Evolutionary conservation across 768 basidiomycete species (phyloP).

Genomic region (Suillus lakei): DNA sequence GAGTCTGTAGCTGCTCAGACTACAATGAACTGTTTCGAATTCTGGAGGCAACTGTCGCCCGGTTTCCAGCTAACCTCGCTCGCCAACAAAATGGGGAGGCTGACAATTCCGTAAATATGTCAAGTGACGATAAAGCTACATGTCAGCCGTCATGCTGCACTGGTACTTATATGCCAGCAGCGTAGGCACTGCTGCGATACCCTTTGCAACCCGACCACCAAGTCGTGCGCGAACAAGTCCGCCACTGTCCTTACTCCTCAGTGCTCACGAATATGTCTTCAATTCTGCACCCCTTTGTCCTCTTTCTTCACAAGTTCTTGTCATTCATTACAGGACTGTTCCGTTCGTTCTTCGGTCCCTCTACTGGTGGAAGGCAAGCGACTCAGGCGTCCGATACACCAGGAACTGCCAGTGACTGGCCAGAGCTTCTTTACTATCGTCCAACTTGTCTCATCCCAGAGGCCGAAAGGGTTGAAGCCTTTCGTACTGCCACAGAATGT

Average conservation of each 20-base stretch:
- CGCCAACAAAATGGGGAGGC: background rate
- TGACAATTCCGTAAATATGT: background rate
- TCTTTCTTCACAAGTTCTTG: slow-evolving; percentile 28
- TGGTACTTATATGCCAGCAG: background rate
- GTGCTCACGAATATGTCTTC: slow-evolving; percentile 17
- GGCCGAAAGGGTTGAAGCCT: background rate
- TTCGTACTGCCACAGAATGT: background rate
- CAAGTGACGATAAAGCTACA: background rate
- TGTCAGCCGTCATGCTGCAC: background rate
- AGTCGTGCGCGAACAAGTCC: slow-evolving; percentile 4
- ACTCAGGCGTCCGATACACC: slow-evolving; percentile 8
- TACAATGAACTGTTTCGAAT: background rate
- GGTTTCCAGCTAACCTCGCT: background rate
- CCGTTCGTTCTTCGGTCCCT: slow-evolving; percentile 28
- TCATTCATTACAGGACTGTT: slow-evolving; percentile 32
- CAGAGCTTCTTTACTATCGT: background rate
- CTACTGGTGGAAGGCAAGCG: slow-evolving; percentile 18
- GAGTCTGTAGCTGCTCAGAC: background rate
- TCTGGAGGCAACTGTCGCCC: background rate
- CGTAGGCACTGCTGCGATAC: background rate
- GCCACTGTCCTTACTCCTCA: slow-evolving; percentile 22
- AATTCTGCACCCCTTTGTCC: slow-evolving; percentile 10
- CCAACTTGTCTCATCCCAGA: slow-evolving; percentile 2
- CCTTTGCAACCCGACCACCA: background rate
- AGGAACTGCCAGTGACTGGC: background rate